Percentiles rank a stretch among this genome's conserved stretches.
Evolutionary conservation across 2,329 filamentous ascomycete genomes (phyloP).

Genomic region (Colletotrichum sp.): DNA sequence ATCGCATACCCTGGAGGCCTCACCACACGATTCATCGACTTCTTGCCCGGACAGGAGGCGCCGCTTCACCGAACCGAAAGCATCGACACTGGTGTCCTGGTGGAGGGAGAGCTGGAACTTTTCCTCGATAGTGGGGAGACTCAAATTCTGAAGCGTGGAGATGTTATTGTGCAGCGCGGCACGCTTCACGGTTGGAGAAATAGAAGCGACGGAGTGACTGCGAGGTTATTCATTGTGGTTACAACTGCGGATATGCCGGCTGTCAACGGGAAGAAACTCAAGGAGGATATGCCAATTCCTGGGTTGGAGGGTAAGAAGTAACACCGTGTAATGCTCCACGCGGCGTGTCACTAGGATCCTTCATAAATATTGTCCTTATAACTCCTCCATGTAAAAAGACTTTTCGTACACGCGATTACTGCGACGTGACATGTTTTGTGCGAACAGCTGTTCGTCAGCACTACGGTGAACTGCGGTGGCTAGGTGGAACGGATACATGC

Average conservation of each 20-base stretch:
- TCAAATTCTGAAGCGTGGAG: constrained; percentile 50
- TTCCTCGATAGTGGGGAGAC: constrained; percentile 56
- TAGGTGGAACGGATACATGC: not conserved
- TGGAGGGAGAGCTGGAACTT: constrained; percentile 59
- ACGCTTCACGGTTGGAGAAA: constrained; percentile 62
- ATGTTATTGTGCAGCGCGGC: constrained; percentile 60
- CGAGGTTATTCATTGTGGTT: constrained; percentile 36
- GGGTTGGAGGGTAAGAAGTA: not conserved
- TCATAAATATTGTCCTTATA: not conserved
- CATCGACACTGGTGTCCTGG: constrained; percentile 59
- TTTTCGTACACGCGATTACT: too few species aligned
- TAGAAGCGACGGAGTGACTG: constrained; percentile 42
- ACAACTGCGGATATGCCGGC: not conserved
- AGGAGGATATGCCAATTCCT: not conserved
- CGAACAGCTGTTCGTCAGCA: too few species aligned
- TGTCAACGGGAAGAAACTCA: not conserved
- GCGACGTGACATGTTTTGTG: too few species aligned
- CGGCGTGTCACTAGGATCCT: not conserved
- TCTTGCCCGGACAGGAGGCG: constrained; percentile 42
- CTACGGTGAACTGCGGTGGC: not conserved
- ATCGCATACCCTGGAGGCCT: constrained; percentile 39
- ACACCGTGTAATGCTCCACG: not conserved
- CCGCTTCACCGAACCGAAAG: constrained; percentile 58
- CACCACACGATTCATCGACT: constrained; percentile 50
- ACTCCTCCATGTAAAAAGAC: too few species aligned